Base-by-base conservation (phyloP, 495 filamentous ascomycete species). In the Ramalina intermedia region DNA sequence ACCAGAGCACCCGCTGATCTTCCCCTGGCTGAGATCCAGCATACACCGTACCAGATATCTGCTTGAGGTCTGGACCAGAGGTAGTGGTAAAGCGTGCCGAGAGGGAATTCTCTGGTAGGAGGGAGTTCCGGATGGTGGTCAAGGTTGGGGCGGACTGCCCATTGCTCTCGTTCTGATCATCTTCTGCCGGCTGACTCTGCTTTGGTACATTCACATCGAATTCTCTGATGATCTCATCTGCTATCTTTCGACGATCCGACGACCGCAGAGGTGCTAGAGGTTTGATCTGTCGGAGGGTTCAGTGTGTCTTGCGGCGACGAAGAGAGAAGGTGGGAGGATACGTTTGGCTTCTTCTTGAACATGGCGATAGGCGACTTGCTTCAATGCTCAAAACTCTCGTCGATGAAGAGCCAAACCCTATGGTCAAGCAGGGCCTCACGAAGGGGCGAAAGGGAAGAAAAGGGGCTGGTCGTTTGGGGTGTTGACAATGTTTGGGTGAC, bases 311-410 rank as follows among this genome's bases (percentile, higher is more conserved):
- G 6, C 27, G 52, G 54, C 55, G 51, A 49, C 53, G 56, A 36
- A 59, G 40, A 7, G 9, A 59, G 61, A 53, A 51, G 45, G 52
- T 47, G 49, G 45, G n/a, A 49, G 52, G 54, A 21, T 60, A 83
- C 81, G 40, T 73, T 80, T 38, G 82, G 82, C 71, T 84, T 86
- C 66, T 86, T 86, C 64, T 85, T 86, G 69, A 86, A 86, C 82
- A 86, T 86, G 36, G 9, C 45, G 21, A 33, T 33, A 13, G 29
- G 2, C 0, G 29, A 7, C 12, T 2, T 24, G 23, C 3, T 24
- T 4, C 23, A 24, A 24, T 4, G 23, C 23, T 24, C 3, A 24
- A 24, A 6, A 24, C 23, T 24, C 23, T 24, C 23, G 6, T 24
- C 8, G 8, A 33, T 33, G 29, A 33, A 33, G 29, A 33, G 29